A percentile compares a stretch with the other conserved stretches of the same genome.
Evolutionary conservation across 1,284 basidiomycete genomes (phyloP).

Genomic region (Cutaneotrichosporon sp.): DNA sequence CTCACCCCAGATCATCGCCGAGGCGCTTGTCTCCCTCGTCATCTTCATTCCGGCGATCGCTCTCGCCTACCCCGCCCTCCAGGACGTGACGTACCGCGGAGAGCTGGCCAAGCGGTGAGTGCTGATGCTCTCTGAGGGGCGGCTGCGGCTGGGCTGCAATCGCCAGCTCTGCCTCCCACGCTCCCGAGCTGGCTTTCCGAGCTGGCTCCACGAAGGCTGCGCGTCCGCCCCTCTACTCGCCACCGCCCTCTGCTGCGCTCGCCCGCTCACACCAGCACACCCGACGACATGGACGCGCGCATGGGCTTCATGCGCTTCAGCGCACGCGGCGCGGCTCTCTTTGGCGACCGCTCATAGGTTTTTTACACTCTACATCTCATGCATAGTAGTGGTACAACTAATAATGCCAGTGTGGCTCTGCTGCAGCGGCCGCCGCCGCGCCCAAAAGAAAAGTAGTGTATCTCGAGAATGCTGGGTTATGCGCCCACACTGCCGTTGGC

Average conservation of each 20-base stretch:
- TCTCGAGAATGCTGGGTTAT: not conserved
- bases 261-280: conserved; percentile 27
- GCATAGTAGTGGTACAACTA: conserved; percentile 13
- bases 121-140: not conserved
- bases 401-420: not conserved
- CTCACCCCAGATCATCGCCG: conserved; percentile 45
- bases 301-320: conserved; percentile 42
- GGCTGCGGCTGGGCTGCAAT: not conserved
- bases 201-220: too few relatives aligned
- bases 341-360: conserved; percentile 30
- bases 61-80: conserved; percentile 33
- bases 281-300: conserved; percentile 43
- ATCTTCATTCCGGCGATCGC: conserved; percentile 48
- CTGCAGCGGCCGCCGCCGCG: not conserved
- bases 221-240: too few relatives aligned
- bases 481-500: not conserved
- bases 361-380: too few relatives aligned
- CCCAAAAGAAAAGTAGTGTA: not conserved
- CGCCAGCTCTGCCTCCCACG: too few relatives aligned
- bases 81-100: conserved; percentile 52
- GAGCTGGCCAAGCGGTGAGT: conserved; percentile 49
- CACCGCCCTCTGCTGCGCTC: not conserved
- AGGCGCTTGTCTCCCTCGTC: conserved; percentile 43
- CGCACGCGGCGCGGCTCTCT: conserved; percentile 37
- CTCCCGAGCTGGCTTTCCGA: too few relatives aligned